Conservation (phyloP, 1,139 yeast genomes). For the Petasospora fabianii region DNA sequence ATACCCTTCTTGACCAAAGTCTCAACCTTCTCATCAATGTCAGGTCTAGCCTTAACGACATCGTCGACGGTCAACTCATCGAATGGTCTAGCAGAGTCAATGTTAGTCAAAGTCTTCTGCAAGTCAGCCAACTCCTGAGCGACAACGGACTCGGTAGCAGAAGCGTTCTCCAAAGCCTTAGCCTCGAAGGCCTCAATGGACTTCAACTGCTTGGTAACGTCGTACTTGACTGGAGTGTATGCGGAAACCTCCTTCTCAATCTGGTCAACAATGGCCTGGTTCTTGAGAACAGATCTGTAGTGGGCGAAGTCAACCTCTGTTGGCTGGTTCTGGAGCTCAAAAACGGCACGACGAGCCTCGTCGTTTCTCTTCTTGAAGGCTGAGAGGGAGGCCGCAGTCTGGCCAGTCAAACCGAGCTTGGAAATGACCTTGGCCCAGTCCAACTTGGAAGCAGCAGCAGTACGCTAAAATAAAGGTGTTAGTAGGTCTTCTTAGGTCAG, state of each 20-base stretch:
- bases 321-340: slow-evolving; percentile 66
- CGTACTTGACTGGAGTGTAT: slow-evolving; percentile 82
- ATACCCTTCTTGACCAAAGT: slow-evolving; percentile 96
- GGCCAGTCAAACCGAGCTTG: slow-evolving; percentile 87
- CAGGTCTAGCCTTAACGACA: slow-evolving; percentile 93
- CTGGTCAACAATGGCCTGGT: slow-evolving; percentile 75
- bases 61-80: slow-evolving; percentile 96
- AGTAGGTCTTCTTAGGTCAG: slow-evolving; percentile 2
- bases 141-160: slow-evolving; percentile 87
- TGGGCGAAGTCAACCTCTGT: slow-evolving; percentile 75
- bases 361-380: slow-evolving; percentile 98
- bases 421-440: slow-evolving; percentile 93
- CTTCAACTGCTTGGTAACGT: slow-evolving; percentile 84
- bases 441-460: slow-evolving; percentile 76
- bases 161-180: slow-evolving; percentile 94
- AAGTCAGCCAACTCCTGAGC: slow-evolving; percentile 81
- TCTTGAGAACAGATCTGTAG: slow-evolving; percentile 79
- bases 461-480: slow-evolving; percentile 20
- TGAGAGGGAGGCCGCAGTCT: slow-evolving; percentile 82
- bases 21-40: slow-evolving; percentile 91
- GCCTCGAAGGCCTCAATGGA: slow-evolving; percentile 91
- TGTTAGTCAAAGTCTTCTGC: slow-evolving; percentile 85
- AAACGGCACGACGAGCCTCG: slow-evolving; percentile 85
- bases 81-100: slow-evolving; percentile 95
- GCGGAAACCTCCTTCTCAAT: slow-evolving; percentile 70